Base-by-base conservation (phyloP, 2,329 filamentous ascomycete genomes). In the Fusarium redolens region DNA sequence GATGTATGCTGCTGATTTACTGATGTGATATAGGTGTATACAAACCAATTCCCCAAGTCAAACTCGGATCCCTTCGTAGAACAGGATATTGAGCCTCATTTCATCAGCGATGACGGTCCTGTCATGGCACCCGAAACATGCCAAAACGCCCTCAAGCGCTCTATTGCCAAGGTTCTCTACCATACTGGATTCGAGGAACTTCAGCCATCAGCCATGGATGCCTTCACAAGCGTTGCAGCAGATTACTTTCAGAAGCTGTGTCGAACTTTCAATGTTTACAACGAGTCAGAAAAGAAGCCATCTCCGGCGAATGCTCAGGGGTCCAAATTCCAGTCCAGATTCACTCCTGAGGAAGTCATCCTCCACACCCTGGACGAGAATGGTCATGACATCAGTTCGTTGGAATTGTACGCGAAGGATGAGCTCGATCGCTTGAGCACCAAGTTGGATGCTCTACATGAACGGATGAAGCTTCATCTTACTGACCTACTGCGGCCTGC, bases 31-130 rank as follows among this genome's bases (percentile, higher is more conserved):
- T 38, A 96, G 93, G 93, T 97, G 80, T 99, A 99, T 80, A 93
- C 95, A 78, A 99, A 99, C 79, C 96, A 99, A 81, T 99, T 99
- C 78, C 95, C 96, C 73, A 98, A 97, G 83, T 97, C 97, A 79
- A 94, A 97, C 71, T 93, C 93, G 2, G 92, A 96, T 79, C 93
- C 94, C 1, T 98, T 99, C 71, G 84, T 92, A 22, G 96, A 99
- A 82, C 88, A 90, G 45, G 96, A 98, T 78, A 91, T 96, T 58
- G 92, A 95, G 56, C 90, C 95, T n/a, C 92, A 96, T 79, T 96
- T 98, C 61, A 91, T 96, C 61, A 93, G 93, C 41, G 95, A 97
- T 75, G 91, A 96, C 68, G 94, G 96, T 1, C 92, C 96, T 13
- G 89, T 98, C 41, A 96, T 98, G 88, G 92, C 94, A 18, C 89